Conservation (phyloP, 345 rosid genomes). For the Erucastrum elatum region DNA sequence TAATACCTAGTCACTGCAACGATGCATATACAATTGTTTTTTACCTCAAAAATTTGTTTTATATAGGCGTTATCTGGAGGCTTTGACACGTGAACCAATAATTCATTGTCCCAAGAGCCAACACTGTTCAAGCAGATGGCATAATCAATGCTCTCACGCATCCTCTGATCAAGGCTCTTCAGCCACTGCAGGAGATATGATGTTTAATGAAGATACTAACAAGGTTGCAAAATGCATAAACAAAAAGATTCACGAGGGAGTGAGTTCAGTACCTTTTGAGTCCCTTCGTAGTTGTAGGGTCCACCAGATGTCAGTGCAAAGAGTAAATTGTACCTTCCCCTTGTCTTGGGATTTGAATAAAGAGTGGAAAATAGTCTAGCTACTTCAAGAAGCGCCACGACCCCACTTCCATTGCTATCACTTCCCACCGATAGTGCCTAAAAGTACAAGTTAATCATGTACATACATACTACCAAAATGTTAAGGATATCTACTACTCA, state of each 20-base stretch:
- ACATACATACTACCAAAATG: conserved; percentile 11
- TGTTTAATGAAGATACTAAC: conserved; percentile 18
- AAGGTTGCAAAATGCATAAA: conserved; percentile 2
- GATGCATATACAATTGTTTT: conserved; percentile 31
- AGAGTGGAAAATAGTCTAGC: conserved; percentile 93
- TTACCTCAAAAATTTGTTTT: conserved; percentile 90
- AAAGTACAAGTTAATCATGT: conserved; percentile 36
- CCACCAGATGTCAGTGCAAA: conserved; percentile 96
- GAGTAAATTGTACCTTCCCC: conserved; percentile 91
- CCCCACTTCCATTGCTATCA: conserved; percentile 96
- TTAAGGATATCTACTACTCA: conserved; percentile 16
- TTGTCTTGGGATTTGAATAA: conserved; percentile 90
- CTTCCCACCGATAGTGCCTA: conserved; percentile 95
- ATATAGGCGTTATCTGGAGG: conserved; percentile 91
- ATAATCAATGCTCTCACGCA: conserved; percentile 95
- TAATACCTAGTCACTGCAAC: conserved; percentile 19
- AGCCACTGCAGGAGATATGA: conserved; percentile 74
- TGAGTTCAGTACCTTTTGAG: conserved; percentile 67
- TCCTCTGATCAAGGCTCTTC: conserved; percentile 90
- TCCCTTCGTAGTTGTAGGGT: conserved; percentile 96
- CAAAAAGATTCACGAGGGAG: conserved; percentile 1
- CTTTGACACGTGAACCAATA: conserved; percentile 86
- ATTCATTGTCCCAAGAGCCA: conserved; percentile 76
- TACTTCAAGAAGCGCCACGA: conserved; percentile 91
- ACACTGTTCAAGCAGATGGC: conserved; percentile 96